These are phyloP conservation scores for Phytophthora crassamura DNA, from an alignment of 352 stramenopile species.

Conservation along the genomic window DNA sequence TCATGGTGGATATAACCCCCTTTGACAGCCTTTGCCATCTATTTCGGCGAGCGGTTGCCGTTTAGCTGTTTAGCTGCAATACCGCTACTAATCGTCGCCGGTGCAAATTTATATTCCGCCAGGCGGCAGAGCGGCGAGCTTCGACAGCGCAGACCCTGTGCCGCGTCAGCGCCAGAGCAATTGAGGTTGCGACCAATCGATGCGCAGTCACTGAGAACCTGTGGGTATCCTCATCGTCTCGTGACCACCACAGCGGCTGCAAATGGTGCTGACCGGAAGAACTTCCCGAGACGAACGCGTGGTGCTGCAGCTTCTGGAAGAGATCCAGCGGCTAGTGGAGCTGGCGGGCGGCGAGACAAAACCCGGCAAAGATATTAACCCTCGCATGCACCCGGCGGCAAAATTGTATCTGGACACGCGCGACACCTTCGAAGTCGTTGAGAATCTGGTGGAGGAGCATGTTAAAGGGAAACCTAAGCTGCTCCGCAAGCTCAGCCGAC, in stretches of 20 bases:
- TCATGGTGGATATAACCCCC: too few species aligned
- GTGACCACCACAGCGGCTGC: constrained; percentile 3
- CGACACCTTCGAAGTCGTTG: constrained; percentile 74
- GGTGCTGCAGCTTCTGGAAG: constrained; percentile 72
- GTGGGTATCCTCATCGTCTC: constrained; percentile 12
- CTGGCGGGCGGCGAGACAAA: constrained; percentile 25
- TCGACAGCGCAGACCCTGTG: neutral
- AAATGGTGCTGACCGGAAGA: constrained; percentile 14
- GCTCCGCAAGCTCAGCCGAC: constrained; percentile 63
- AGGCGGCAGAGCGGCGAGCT: neutral
- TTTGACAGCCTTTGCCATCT: too few species aligned
- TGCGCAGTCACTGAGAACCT: constrained; percentile 22
- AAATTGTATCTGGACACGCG: constrained; percentile 82
- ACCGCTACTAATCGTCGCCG: too few species aligned
- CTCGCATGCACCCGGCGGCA: constrained; percentile 60
- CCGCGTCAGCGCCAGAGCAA: constrained; percentile 1
- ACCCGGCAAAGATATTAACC: constrained; percentile 30
- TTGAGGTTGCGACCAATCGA: constrained; percentile 9
- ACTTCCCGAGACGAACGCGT: constrained; percentile 56
- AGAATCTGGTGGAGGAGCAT: constrained; percentile 59
- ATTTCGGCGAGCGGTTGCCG: neutral
- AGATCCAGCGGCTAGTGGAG: constrained; percentile 61
- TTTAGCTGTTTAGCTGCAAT: too few species aligned
- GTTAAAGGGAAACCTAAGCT: constrained; percentile 51
- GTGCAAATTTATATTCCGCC: too few species aligned